A percentile compares a stretch with the other conserved stretches of the same genome.
phyloP scores from a whole-genome alignment of 495 filamentous ascomycete genomes.

The Astrothelium subdiscretum region DNA sequence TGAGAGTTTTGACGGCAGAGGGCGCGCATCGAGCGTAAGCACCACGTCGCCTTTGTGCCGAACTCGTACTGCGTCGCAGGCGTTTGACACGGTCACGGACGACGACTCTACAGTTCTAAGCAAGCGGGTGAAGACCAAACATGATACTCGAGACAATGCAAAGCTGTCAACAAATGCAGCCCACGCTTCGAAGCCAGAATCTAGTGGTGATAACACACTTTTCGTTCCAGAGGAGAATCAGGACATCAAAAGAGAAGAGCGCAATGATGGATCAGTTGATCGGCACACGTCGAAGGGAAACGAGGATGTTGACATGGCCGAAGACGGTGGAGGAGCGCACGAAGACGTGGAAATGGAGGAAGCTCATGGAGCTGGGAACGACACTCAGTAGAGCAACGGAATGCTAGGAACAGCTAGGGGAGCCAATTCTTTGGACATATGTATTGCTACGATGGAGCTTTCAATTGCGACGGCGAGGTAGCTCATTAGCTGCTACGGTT shows the following conservation, averaged over 20 bases:
- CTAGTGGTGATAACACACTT: neutral
- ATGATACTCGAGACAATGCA: neutral
- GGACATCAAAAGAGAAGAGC: neutral
- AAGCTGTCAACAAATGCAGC: neutral
- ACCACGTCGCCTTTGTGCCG: neutral
- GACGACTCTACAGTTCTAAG: neutral
- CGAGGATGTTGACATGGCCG: neutral
- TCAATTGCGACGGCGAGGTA: too few species aligned
- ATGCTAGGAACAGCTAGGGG: too few species aligned
- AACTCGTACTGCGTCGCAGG: neutral
- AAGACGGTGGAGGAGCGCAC: neutral
- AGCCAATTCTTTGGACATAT: too few species aligned
- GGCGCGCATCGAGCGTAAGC: neutral
- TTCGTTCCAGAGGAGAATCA: neutral
- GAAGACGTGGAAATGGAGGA: neutral
- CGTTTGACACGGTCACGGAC: neutral
- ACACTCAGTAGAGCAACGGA: too few species aligned
- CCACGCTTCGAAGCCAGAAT: neutral
- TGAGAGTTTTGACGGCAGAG: neutral
- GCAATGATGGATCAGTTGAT: neutral
- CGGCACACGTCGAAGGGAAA: neutral
- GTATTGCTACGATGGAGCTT: too few species aligned
- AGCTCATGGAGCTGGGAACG: too few species aligned
- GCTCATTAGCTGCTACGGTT: too few species aligned
- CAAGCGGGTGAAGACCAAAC: neutral